These are phyloP conservation scores for Kwoniella shivajii DNA, from an alignment of 1,284 basidiomycete genomes.

Conservation along the genomic window DNA sequence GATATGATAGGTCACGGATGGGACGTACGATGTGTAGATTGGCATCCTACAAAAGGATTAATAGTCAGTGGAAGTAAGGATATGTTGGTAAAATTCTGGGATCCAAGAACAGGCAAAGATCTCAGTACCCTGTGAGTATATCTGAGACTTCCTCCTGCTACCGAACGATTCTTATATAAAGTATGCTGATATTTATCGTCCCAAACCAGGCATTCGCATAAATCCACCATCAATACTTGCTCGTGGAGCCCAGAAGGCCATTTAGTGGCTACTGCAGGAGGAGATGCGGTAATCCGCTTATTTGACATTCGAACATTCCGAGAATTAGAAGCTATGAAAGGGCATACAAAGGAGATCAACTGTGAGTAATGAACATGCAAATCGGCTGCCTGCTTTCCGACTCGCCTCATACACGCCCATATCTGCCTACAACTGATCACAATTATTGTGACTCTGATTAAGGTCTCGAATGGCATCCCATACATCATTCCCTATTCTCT, in stretches of 20 bases:
- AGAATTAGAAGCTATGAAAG: slow-evolving; percentile 85
- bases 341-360: slow-evolving; percentile 97
- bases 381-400: not conserved
- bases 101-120: slow-evolving; percentile 84
- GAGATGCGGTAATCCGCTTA: slow-evolving; percentile 92
- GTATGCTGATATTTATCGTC: no score
- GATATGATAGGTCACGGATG: slow-evolving; percentile 78
- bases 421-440: no score
- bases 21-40: slow-evolving; percentile 98
- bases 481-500: slow-evolving; percentile 81
- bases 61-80: slow-evolving; percentile 95
- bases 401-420: not conserved
- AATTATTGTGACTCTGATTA: not conserved
- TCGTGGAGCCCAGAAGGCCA: slow-evolving; percentile 93
- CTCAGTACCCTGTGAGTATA: slow-evolving; percentile 78
- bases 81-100: slow-evolving; percentile 99
- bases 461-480: slow-evolving; percentile 94
- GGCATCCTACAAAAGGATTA: slow-evolving; percentile 95
- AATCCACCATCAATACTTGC: slow-evolving; percentile 92
- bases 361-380: slow-evolving; percentile 62
- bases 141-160: not conserved
- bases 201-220: slow-evolving; percentile 88
- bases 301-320: slow-evolving; percentile 98
- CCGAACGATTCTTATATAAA: not conserved
- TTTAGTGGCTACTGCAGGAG: slow-evolving; percentile 86